phyloP scores from a whole-genome alignment of 352 stramenopile genomes.

The Globisporangium sylvaticum region DNA sequence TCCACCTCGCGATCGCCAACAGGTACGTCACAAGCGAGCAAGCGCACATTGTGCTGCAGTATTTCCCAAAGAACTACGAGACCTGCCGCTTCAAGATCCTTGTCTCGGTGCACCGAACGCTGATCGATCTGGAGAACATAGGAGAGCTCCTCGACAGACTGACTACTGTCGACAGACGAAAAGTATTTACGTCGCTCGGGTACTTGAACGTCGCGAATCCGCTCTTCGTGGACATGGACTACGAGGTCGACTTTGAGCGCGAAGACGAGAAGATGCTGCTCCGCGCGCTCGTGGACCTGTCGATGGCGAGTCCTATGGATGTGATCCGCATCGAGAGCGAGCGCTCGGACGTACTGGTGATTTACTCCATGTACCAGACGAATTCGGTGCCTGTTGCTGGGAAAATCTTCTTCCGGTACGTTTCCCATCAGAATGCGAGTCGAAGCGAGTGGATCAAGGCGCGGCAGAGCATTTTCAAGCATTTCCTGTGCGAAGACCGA shows the following conservation, averaged over 20 bases:
- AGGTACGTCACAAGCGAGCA: slow-evolving; percentile 37
- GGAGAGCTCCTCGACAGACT: slow-evolving; percentile 57
- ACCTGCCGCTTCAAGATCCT: slow-evolving; percentile 45
- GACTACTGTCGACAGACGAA: slow-evolving; percentile 26
- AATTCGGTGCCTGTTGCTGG: slow-evolving; percentile 49
- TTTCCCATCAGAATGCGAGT: slow-evolving; percentile 38
- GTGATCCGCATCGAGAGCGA: slow-evolving; percentile 71
- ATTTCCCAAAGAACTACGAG: slow-evolving; percentile 71
- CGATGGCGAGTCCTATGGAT: slow-evolving; percentile 58
- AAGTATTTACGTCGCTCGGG: slow-evolving; percentile 44
- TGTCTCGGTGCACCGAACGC: slow-evolving; percentile 48
- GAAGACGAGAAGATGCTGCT: slow-evolving; percentile 65
- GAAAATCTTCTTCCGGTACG: slow-evolving; percentile 61
- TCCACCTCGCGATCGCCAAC: slow-evolving; percentile 58
- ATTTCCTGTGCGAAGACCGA: slow-evolving; percentile 53
- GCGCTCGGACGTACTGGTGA: slow-evolving; percentile 55
- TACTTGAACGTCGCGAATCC: slow-evolving; percentile 66
- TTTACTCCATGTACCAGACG: slow-evolving; percentile 78
- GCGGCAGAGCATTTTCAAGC: slow-evolving; percentile 41
- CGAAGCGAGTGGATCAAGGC: slow-evolving; percentile 37
- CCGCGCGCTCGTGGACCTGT: slow-evolving; percentile 57
- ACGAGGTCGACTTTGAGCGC: slow-evolving; percentile 60
- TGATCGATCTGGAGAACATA: slow-evolving; percentile 67
- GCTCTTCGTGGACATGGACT: slow-evolving; percentile 62
- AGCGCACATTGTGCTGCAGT: slow-evolving; percentile 58